These are phyloP conservation scores for Scedosporium dehoogii DNA, from an alignment of 2,329 filamentous ascomycete genomes.

Conservation along the genomic window DNA sequence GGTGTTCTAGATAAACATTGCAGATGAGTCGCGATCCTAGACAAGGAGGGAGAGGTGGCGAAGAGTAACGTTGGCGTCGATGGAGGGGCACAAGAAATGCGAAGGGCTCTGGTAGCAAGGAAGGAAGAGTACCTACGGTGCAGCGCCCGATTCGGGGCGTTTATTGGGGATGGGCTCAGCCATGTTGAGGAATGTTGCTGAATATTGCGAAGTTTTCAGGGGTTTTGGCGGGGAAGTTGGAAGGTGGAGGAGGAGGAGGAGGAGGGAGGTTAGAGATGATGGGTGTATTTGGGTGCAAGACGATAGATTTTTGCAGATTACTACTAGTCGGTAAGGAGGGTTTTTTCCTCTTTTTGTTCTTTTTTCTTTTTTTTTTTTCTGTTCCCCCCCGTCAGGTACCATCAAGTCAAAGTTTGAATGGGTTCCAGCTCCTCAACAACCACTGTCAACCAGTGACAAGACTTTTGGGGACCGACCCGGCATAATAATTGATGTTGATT, in stretches of 20 bases:
- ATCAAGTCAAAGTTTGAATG: no score
- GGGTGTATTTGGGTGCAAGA: constrained; percentile 20
- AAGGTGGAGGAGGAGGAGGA: constrained; percentile 20
- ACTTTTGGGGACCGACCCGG: no score
- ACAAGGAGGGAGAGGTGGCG: not conserved
- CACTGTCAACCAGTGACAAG: no score
- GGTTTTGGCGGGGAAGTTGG: constrained; percentile 8
- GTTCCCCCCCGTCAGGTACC: no score
- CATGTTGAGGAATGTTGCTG: constrained; percentile 29
- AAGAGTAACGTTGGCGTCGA: not conserved
- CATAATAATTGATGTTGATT: no score
- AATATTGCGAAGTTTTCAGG: constrained; percentile 13
- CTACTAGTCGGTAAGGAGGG: not conserved
- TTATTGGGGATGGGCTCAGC: constrained; percentile 57
- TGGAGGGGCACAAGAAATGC: not conserved
- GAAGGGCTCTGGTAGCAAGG: not conserved
- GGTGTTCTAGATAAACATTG: constrained; percentile 57
- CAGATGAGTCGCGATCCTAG: not conserved
- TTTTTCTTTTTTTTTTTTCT: no score
- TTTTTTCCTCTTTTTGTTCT: not conserved
- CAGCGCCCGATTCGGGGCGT: constrained; percentile 44
- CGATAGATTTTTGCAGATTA: constrained; percentile 5
- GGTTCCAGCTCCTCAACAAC: no score
- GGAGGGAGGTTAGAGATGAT: constrained; percentile 16
- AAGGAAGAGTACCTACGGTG: constrained; percentile 40